A percentile compares a stretch with the other conserved stretches of the same genome.
phyloP scores from a whole-genome alignment of 306 rosid genomes.

The Quercus robur region DNA sequence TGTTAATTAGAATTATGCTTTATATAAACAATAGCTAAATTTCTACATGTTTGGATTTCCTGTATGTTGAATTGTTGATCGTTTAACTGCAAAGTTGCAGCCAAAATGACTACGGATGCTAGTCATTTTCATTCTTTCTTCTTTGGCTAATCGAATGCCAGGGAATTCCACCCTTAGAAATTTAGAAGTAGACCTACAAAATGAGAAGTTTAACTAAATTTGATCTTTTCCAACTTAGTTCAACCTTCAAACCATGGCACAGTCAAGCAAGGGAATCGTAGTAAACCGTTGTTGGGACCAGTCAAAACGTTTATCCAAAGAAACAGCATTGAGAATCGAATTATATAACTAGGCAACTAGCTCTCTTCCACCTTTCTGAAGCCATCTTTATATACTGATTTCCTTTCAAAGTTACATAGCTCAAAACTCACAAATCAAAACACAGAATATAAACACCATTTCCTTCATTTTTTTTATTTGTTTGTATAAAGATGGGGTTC shows the following conservation, averaged over 20 bases:
- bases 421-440: not conserved
- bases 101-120: no score
- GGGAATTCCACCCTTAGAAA: no score
- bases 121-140: no score
- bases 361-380: not conserved
- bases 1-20: no score
- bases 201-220: not conserved
- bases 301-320: not conserved
- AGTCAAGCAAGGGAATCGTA: slow-evolving; percentile 12
- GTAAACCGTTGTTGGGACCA: not conserved
- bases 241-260: slow-evolving; percentile 23
- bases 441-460: not conserved
- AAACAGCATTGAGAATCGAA: not conserved
- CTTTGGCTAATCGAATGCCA: no score
- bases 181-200: no score
- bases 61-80: no score
- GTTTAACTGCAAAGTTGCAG: no score
- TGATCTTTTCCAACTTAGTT: slow-evolving; percentile 10
- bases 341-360: not conserved
- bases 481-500: slow-evolving; percentile 15
- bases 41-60: no score
- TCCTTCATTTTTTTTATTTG: not conserved
- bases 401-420: not conserved
- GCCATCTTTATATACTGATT: not conserved
- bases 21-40: no score